A percentile compares a stretch with the other conserved stretches of the same genome.
These are phyloP conservation scores for Colletotrichum neosansevieriae DNA, from an alignment of 2,329 filamentous ascomycete genomes.

Conservation along the genomic window DNA sequence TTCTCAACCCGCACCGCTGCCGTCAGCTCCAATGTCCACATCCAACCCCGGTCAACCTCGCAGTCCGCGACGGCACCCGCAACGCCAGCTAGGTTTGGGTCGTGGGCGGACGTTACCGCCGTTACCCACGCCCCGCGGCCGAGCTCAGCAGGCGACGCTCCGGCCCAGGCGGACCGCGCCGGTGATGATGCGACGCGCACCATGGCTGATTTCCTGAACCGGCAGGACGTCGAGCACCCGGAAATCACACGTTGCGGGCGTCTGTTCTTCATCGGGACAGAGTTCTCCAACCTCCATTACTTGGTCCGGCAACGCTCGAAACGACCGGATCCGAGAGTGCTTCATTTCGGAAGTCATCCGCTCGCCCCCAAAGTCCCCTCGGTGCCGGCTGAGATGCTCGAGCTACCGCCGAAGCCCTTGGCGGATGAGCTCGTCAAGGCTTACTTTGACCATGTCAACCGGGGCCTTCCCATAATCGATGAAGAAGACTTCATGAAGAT, in stretches of 20 bases:
- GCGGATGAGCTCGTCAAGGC: slow-evolving; percentile 63
- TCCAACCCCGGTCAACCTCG: slow-evolving; percentile 55
- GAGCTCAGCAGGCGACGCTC: slow-evolving; percentile 12
- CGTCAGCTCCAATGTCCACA: slow-evolving; percentile 51
- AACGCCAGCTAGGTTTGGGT: slow-evolving; percentile 40
- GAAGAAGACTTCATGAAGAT: slow-evolving; percentile 63
- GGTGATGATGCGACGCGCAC: slow-evolving; percentile 57
- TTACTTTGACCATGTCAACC: slow-evolving; percentile 64
- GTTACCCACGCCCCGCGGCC: neutral
- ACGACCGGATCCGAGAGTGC: slow-evolving; percentile 43
- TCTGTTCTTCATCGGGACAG: slow-evolving; percentile 66
- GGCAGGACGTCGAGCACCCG: slow-evolving; percentile 56
- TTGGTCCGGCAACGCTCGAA: slow-evolving; percentile 60
- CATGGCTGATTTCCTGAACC: slow-evolving; percentile 63
- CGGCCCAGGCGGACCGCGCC: slow-evolving; percentile 38
- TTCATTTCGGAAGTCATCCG: slow-evolving; percentile 51
- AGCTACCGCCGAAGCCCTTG: slow-evolving; percentile 59
- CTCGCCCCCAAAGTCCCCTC: slow-evolving; percentile 55
- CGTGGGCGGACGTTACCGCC: slow-evolving; percentile 10
- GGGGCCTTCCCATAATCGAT: slow-evolving; percentile 64
- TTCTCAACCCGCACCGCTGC: slow-evolving; percentile 47
- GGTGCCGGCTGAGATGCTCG: slow-evolving; percentile 60
- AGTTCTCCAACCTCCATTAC: slow-evolving; percentile 68
- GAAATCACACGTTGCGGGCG: slow-evolving; percentile 62
- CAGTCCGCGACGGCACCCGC: slow-evolving; percentile 45